Conservation (phyloP, 148 eudicot species). For the Hydrangea macrophylla region DNA sequence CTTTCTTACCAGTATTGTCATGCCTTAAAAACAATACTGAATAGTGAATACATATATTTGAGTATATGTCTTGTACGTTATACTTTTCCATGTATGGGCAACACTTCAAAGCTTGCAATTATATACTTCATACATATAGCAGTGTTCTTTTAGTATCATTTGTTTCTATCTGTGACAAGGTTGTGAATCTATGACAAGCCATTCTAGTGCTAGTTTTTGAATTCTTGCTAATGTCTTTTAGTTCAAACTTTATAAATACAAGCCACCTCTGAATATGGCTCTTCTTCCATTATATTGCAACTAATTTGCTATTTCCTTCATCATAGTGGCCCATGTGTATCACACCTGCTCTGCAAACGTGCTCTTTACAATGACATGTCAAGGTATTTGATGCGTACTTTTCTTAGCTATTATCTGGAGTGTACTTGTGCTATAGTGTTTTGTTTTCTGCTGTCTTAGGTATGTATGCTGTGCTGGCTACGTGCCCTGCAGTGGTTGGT, state of each 20-base stretch:
- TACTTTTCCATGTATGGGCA: background rate
- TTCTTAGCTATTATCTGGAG: background rate
- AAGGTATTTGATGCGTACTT: slow-evolving; percentile 40
- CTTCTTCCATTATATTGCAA: background rate
- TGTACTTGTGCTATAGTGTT: background rate
- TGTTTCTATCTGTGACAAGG: no score
- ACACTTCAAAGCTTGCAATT: no score
- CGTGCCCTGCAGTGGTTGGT: slow-evolving; percentile 97
- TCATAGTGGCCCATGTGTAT: slow-evolving; percentile 81
- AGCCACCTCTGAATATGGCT: background rate
- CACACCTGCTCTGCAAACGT: slow-evolving; percentile 83
- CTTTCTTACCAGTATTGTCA: background rate
- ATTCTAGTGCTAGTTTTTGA: background rate
- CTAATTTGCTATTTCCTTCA: slow-evolving; percentile 8
- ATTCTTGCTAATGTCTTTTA: background rate
- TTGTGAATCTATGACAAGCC: no score
- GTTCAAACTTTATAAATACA: background rate
- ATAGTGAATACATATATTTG: background rate
- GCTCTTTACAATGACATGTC: slow-evolving; percentile 94
- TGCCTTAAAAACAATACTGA: background rate
- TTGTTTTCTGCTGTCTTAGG: slow-evolving; percentile 35
- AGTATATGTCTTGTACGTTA: background rate
- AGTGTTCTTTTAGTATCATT: background rate
- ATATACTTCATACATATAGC: no score
- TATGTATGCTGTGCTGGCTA: slow-evolving; percentile 91